Base-by-base conservation (phyloP, 345 rosid species). In the Eutrema yunnanense region DNA sequence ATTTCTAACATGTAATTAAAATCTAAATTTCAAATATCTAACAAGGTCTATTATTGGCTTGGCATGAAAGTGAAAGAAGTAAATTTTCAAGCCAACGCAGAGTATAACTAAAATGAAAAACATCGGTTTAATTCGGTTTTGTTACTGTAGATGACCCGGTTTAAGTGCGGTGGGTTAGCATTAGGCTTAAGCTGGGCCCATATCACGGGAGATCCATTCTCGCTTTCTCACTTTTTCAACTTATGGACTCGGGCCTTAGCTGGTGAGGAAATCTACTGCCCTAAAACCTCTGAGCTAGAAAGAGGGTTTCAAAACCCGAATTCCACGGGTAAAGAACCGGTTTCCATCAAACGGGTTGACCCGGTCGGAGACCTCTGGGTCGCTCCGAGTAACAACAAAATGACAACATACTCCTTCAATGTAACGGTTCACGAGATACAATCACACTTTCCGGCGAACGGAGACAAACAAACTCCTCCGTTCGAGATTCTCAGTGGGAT, bases 161-260 rank as follows among this genome's bases (percentile, higher is more conserved):
- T 90, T 81, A 85, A 72, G 16, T 88, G 97, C 60, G 97, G 95
- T 59, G 97, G 92, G 40, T 30, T 84, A 65, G 82, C 92, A 9
- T 0, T 90, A 12, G 94, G 97, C 65, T 5, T 90, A 0, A 86
- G 89, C 52, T 90, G 95, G 92, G 81, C 88, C 56, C 95, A 90
- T 57, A 29, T 88, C 11, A 69, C 83, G 0, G 90, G 97, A 73
- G 97, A 89, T 68, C 74, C 72, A 16, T 80, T 69, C 30, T 79
- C 92, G 4, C 71, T 77, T 54, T 66, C 82, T 12, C 62, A 78
- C 40, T 62, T 55, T 65, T 41, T 89, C 52, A 86, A 76, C 36
- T 58, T 2, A 13, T 87, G 82, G 86, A 71, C 64, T 65, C 80
- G 64, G 10, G 57, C 64, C 43, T 69, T 54, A 5, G 70, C 36